Percentiles rank a stretch among this genome's conserved stretches.
Evolutionary conservation across 2,329 filamentous ascomycete genomes (phyloP).

Genomic region (Trichoderma afroharzianum): DNA sequence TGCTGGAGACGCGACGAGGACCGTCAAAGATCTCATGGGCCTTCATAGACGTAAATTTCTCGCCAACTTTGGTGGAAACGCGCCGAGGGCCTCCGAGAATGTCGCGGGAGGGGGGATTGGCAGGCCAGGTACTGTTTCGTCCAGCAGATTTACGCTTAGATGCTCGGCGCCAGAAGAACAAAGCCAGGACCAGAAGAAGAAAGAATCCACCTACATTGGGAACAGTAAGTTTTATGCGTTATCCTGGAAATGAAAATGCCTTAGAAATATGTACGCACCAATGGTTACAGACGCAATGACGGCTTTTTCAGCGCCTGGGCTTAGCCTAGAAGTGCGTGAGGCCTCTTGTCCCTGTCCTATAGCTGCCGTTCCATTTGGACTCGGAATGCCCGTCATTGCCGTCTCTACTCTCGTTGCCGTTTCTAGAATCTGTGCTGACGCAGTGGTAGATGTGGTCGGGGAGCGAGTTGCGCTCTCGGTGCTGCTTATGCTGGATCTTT

Average conservation of each 20-base stretch:
- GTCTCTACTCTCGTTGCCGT: not conserved
- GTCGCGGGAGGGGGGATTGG: not conserved
- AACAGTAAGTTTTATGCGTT: not conserved
- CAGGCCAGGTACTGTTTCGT: not conserved
- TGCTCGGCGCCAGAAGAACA: conserved; percentile 43
- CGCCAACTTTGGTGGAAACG: not conserved
- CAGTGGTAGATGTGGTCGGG: not conserved
- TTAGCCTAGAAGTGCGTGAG: not conserved
- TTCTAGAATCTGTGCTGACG: not conserved
- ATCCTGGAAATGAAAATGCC: not conserved
- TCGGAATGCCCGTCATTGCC: not conserved
- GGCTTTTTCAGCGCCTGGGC: conserved; percentile 17
- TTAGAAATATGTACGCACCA: conserved; percentile 17
- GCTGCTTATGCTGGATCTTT: not conserved
- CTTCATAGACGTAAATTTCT: conserved; percentile 34
- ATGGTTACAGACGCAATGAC: conserved; percentile 22
- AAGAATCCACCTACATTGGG: conserved; percentile 40
- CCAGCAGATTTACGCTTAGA: conserved; percentile 19
- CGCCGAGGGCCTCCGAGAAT: not conserved
- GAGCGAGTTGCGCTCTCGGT: not conserved
- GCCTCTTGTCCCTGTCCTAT: not conserved
- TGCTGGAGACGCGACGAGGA: not conserved
- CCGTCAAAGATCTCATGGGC: not conserved
- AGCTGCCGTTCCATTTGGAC: not conserved
- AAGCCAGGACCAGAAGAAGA: conserved; percentile 41